These are phyloP conservation scores for Lolium perenne DNA, from an alignment of 176 grass and related monocot genomes.

Conservation along the genomic window DNA sequence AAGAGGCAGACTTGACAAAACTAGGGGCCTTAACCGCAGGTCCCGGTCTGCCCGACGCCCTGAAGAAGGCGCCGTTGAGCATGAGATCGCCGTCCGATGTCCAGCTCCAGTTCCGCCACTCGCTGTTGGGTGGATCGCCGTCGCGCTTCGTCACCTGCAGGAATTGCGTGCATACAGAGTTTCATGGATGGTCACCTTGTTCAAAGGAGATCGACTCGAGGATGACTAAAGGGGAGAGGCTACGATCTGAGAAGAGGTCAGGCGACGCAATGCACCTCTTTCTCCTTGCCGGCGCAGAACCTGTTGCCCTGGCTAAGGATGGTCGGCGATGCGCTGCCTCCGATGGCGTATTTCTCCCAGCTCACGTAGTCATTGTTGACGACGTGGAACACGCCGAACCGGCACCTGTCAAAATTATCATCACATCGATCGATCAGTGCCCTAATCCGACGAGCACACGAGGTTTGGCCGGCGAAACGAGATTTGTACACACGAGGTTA, in stretches of 20 bases:
- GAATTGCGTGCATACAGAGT: background rate
- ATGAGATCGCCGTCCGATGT: constrained; percentile 57
- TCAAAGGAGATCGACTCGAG: too few species aligned
- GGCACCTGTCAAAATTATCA: constrained; percentile 43
- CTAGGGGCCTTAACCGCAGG: background rate
- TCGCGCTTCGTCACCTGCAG: constrained; percentile 62
- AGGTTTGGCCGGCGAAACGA: background rate
- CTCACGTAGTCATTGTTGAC: constrained; percentile 67
- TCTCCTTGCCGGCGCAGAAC: constrained; percentile 41
- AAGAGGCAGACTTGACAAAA: constrained; percentile 1
- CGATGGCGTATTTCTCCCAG: constrained; percentile 61
- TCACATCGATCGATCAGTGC: background rate
- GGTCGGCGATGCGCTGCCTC: constrained; percentile 49
- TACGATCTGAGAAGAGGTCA: too few species aligned
- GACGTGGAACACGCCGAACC: constrained; percentile 56
- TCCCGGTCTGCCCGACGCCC: constrained; percentile 27
- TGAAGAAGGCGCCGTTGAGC: constrained; percentile 64
- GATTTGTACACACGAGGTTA: background rate
- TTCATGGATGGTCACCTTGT: background rate
- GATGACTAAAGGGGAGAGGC: too few species aligned
- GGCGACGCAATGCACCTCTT: constrained; percentile 30
- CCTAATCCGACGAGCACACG: background rate
- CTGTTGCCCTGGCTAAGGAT: constrained; percentile 65
- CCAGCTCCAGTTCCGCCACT: constrained; percentile 62
- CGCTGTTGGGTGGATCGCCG: background rate